Evolutionary conservation across 2,329 filamentous ascomycete genomes (phyloP), one percentile per base, ranked within the genome.

Genomic region (Exserohilum turcica): DNA sequence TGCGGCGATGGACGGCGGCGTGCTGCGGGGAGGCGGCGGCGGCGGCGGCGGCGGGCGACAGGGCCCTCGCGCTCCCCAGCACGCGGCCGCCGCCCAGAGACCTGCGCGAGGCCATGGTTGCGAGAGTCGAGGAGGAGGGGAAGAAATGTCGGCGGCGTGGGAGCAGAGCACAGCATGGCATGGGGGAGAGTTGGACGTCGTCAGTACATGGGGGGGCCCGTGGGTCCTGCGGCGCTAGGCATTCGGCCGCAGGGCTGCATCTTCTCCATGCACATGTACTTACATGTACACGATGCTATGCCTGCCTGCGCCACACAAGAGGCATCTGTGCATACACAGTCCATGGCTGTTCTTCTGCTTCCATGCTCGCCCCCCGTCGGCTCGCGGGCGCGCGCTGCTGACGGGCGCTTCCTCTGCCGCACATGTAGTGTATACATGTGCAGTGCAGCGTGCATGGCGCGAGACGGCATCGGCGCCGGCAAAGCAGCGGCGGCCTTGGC

Each of bases 31-130:
- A 74, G 54, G 76, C 71, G 59, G 83, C 72, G 59, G 83, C 79
- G 61, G 78, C 74, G 54, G 76, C 71, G 59, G 83, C 72, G 59
- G 83, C 79, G 67, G 91, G 89, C 64, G 87, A 89, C 67, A 96
- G 85, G 68, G 88, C 86, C 76, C 88, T 91, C 68, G 91, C 91
- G 78, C 84, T 95, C 69, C 93, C 93, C 67, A 97, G 80, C 71
- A 97, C 87, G 79, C 93, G 87, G 74, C 93, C 93, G 77, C 93
- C 92, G 77, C 93, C 93, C 75, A 97, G 84, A 56, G 76, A 78
- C 81, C 89, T 92, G 80, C 71, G 70, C 59, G 70, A 72, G 70
- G 71, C 67, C 71, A 74, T 73, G 58, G 56, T 66, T 24, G 48
- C 56, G 56, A 54, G 52, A 55, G 59, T 63, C 43, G 63, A 59